Base-by-base conservation (phyloP, 73 alveolate species). In the Paramecium primaurelia region DNA sequence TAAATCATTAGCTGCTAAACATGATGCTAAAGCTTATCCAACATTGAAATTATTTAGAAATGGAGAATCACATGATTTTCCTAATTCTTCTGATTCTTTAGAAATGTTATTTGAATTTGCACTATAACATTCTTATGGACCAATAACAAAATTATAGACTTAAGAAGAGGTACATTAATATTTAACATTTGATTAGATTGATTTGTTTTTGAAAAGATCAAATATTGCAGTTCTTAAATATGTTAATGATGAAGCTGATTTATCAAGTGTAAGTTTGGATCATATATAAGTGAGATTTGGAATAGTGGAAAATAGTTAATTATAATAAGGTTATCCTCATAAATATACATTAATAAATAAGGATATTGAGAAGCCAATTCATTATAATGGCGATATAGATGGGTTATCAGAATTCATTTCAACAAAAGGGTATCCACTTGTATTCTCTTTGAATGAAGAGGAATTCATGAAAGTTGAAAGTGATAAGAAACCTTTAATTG, bases 91-190 rank as follows among this genome's bases (percentile, higher is more conserved):
- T 9, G 71, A 80, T 12, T 80, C 71, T 20, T 6, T 49, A 11
- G 91, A 80, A 80, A 22, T 80, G 32, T 20, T 80, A 45, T 80
- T 45, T 80, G 91, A 80, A 49, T 80, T 42, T 36, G 75, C 75
- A 0, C 26, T 80, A 1, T 47, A 80, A 10, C 47, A 80, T 42
- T 7, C 91, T 6, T 80, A 80, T 45, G 91, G 37, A 3, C 32
- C 75, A 32, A 36, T 45, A 2, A 80, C 91, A 22, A 9, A 25
- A 4, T 47, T 80, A 80, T 26, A 80, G 3, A 49, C 5, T 12
- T 28, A 80, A 80, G 47, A 80, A 80, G 91, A 80, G 32, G 91
- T 80, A 80, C 3, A 12, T 40, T 2, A 11, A 2, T 45, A 40
- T 22, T n/a, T 45, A 2, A 12, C 1, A 54, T 54, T 54, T 3